phyloP scores from a whole-genome alignment of 768 basidiomycete genomes.

The Trametopsis cervina region DNA sequence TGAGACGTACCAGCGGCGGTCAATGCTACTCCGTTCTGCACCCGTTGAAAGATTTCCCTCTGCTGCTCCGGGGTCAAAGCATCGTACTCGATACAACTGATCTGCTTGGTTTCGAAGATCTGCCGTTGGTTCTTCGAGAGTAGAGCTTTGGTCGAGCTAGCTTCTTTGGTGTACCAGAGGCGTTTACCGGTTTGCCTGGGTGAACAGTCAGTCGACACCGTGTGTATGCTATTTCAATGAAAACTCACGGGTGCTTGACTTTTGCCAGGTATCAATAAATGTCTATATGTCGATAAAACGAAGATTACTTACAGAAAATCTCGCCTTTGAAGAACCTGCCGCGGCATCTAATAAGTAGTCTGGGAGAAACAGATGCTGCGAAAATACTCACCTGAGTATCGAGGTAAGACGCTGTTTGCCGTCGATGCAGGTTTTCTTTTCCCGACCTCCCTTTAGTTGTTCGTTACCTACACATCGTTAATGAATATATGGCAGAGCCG shows the following conservation, averaged over 20 bases:
- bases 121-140: constrained; percentile 48
- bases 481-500: no score
- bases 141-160: constrained; percentile 18
- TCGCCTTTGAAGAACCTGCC: no score
- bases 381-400: constrained; percentile 39
- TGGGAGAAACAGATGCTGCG: no score
- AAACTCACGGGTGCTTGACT: constrained; percentile 33
- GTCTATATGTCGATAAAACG: not conserved
- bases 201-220: no score
- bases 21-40: constrained; percentile 71
- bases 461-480: no score
- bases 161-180: constrained; percentile 40
- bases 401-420: constrained; percentile 72
- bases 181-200: constrained; percentile 39
- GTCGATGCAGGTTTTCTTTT: constrained; percentile 51
- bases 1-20: constrained; percentile 62
- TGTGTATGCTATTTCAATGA: no score
- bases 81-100: constrained; percentile 64
- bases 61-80: constrained; percentile 46
- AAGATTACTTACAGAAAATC: constrained; percentile 1
- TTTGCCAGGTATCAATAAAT: not conserved
- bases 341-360: no score
- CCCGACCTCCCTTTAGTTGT: no score
- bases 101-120: constrained; percentile 63
- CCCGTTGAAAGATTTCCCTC: constrained; percentile 71